These are phyloP conservation scores for Penicillium psychrosexuale DNA, from an alignment of 2,329 filamentous ascomycete species.

Conservation along the genomic window DNA sequence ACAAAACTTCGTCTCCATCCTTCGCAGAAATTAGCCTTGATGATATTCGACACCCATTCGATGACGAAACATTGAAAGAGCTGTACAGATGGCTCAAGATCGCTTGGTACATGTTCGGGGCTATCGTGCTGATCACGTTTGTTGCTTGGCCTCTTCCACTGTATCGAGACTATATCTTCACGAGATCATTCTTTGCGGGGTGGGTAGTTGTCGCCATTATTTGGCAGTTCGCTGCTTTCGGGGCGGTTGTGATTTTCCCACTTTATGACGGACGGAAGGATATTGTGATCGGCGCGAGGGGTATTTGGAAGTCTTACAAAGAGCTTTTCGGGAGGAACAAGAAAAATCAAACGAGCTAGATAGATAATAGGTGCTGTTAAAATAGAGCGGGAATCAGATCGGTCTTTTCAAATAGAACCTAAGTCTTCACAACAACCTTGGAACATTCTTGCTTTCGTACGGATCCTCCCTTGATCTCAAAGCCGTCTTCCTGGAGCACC, in stretches of 20 bases:
- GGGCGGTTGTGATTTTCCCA: conserved; percentile 48
- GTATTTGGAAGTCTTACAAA: conserved; percentile 17
- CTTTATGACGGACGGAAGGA: conserved; percentile 48
- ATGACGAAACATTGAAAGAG: conserved; percentile 33
- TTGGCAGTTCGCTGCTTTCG: conserved; percentile 50
- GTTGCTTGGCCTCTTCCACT: conserved; percentile 51
- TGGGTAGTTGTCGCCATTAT: conserved; percentile 48
- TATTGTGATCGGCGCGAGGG: conserved; percentile 33
- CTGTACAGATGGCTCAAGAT: conserved; percentile 41
- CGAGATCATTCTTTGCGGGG: conserved; percentile 45
- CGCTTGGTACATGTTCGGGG: conserved; percentile 41
- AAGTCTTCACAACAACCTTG: too few species aligned
- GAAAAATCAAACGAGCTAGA: not conserved
- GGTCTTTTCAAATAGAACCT: too few species aligned
- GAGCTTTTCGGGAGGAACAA: not conserved
- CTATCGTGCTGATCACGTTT: conserved; percentile 47
- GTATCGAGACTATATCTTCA: conserved; percentile 51
- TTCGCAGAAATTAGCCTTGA: conserved; percentile 31
- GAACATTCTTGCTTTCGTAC: too few species aligned
- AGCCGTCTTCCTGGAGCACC: conserved; percentile 42
- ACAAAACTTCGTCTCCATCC: not conserved
- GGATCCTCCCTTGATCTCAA: conserved; percentile 35
- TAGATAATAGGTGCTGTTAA: too few species aligned
- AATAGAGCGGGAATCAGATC: too few species aligned
- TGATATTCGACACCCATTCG: conserved; percentile 47